phyloP scores from a whole-genome alignment of 108 stramenopile genomes.

The Nitzschia sp. region DNA sequence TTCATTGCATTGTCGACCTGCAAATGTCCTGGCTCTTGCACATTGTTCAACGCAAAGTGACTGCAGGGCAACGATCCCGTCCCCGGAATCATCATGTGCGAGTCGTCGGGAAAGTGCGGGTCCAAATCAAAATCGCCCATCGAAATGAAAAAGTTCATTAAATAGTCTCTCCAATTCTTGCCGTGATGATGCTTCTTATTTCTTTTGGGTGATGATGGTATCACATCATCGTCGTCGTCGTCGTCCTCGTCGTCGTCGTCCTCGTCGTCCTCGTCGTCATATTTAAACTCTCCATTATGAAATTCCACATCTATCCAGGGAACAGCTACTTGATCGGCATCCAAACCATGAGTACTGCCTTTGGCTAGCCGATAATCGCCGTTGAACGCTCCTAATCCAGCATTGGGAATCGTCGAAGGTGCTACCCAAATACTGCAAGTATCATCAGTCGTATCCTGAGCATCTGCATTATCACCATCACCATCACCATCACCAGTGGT shows the following conservation, averaged over 20 bases:
- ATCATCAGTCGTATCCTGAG: too few species aligned
- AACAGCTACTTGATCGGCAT: neutral
- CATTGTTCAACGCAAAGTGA: slow-evolving; percentile 28
- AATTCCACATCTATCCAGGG: neutral
- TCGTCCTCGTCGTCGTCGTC: neutral
- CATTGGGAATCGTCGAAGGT: slow-evolving; percentile 12
- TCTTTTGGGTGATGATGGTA: neutral
- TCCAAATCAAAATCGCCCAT: neutral
- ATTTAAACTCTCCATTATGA: neutral
- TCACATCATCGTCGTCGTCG: neutral
- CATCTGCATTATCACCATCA: too few species aligned
- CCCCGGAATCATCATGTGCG: slow-evolving; percentile 30
- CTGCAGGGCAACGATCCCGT: slow-evolving; percentile 34
- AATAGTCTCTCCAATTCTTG: neutral
- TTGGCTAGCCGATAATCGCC: neutral
- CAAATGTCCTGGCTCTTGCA: slow-evolving; percentile 14
- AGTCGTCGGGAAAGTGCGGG: neutral
- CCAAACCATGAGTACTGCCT: neutral
- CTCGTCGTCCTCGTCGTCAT: neutral
- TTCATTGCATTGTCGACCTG: slow-evolving; percentile 41
- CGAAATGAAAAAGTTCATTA: neutral
- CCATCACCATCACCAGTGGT: too few species aligned
- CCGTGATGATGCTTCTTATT: neutral
- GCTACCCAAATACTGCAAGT: too few species aligned
- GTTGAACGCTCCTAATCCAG: slow-evolving; percentile 6